phyloP scores from a whole-genome alignment of 2,329 filamentous ascomycete genomes.

The Trichoderma sp. region DNA sequence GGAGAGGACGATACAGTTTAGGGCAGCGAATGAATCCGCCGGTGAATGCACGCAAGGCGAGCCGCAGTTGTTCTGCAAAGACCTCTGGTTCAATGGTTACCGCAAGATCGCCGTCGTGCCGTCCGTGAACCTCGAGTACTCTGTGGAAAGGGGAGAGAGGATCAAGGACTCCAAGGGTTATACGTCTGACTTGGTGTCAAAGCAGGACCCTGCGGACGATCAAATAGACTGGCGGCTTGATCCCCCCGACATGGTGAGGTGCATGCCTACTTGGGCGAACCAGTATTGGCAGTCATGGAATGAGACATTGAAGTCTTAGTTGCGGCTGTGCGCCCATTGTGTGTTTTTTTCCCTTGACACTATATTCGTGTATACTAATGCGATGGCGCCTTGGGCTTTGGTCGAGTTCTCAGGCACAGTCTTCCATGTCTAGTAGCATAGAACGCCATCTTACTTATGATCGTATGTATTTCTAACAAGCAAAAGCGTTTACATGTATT shows the following conservation, averaged over 20 bases:
- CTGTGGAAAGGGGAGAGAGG: slow-evolving; percentile 44
- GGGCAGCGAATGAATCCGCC: neutral
- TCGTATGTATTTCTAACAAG: no score
- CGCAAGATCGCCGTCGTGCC: slow-evolving; percentile 58
- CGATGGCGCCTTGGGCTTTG: neutral
- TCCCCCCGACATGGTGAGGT: slow-evolving; percentile 51
- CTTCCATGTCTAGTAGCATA: no score
- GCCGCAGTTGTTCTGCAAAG: slow-evolving; percentile 58
- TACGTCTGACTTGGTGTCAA: slow-evolving; percentile 39
- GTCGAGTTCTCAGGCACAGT: no score
- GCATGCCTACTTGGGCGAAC: slow-evolving; percentile 46
- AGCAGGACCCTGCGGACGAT: slow-evolving; percentile 33
- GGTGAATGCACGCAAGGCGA: slow-evolving; percentile 58
- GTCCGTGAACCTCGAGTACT: slow-evolving; percentile 57
- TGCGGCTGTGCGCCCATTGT: neutral
- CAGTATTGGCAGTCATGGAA: slow-evolving; percentile 47
- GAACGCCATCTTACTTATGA: no score
- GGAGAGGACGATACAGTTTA: slow-evolving; percentile 45
- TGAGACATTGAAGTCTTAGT: slow-evolving; percentile 19
- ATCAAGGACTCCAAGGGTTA: slow-evolving; percentile 55
- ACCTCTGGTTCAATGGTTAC: slow-evolving; percentile 54
- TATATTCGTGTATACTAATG: neutral
- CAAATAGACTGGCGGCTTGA: slow-evolving; percentile 45
- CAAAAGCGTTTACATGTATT: no score
- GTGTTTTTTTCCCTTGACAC: neutral